These are phyloP conservation scores for Acacia acuminata DNA, from an alignment of 306 rosid genomes.

Conservation along the genomic window DNA sequence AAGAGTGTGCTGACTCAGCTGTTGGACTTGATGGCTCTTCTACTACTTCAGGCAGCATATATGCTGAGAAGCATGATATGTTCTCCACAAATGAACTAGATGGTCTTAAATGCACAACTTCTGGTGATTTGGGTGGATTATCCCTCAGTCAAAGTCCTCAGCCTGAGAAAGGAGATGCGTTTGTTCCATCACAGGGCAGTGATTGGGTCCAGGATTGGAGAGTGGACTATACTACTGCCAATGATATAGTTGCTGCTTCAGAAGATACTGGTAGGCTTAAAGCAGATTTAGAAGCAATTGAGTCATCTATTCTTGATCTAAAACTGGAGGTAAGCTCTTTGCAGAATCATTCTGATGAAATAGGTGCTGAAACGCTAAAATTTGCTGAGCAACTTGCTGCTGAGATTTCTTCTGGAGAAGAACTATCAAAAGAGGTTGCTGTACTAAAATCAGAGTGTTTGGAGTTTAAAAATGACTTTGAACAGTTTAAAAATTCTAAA, in stretches of 20 bases:
- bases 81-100: slow-evolving; percentile 73
- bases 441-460: slow-evolving; percentile 74
- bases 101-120: slow-evolving; percentile 68
- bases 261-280: slow-evolving; percentile 69
- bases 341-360: slow-evolving; percentile 74
- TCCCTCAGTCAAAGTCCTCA: slow-evolving; percentile 65
- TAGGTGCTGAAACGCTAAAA: slow-evolving; percentile 65
- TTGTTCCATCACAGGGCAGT: slow-evolving; percentile 54
- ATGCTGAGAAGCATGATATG: slow-evolving; percentile 82
- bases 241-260: slow-evolving; percentile 56
- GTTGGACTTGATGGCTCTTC: slow-evolving; percentile 90
- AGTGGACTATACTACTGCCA: slow-evolving; percentile 62
- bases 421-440: slow-evolving; percentile 68
- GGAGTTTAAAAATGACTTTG: slow-evolving; percentile 75
- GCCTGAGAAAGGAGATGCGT: slow-evolving; percentile 67
- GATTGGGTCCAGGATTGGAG: slow-evolving; percentile 82
- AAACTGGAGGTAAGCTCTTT: slow-evolving; percentile 67
- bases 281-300: slow-evolving; percentile 74
- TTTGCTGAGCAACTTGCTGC: slow-evolving; percentile 69
- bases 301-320: slow-evolving; percentile 76
- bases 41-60: slow-evolving; percentile 81
- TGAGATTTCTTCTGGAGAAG: slow-evolving; percentile 84
- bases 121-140: slow-evolving; percentile 70
- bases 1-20: slow-evolving; percentile 78
- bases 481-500: slow-evolving; percentile 53